These are phyloP conservation scores for Herpetospermum pedunculosum DNA, from an alignment of 306 rosid species.

Conservation along the genomic window DNA sequence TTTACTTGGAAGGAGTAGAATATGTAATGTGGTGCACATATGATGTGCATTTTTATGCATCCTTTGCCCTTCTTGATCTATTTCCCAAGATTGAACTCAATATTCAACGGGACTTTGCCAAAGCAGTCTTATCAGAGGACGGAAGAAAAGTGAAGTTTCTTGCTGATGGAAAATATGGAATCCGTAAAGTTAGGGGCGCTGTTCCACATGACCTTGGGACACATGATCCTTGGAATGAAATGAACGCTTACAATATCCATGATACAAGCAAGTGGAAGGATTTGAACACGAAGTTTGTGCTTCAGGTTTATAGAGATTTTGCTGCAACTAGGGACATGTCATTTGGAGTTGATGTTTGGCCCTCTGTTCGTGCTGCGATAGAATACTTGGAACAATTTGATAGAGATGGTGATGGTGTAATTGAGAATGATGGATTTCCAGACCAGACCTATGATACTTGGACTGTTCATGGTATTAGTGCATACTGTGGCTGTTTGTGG, in stretches of 20 bases:
- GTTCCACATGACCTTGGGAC: slow-evolving; percentile 96
- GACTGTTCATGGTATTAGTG: slow-evolving; percentile 97
- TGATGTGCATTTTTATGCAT: slow-evolving; percentile 97
- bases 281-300: slow-evolving; percentile 91
- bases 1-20: slow-evolving; percentile 96
- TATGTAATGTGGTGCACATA: slow-evolving; percentile 98
- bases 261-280: slow-evolving; percentile 97
- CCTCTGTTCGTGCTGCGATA: slow-evolving; percentile 92
- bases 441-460: slow-evolving; percentile 97
- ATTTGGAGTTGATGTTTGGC: slow-evolving; percentile 98
- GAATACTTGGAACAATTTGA: slow-evolving; percentile 93
- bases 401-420: slow-evolving; percentile 73
- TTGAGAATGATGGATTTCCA: slow-evolving; percentile 95
- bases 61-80: slow-evolving; percentile 93
- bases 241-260: slow-evolving; percentile 95
- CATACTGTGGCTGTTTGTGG: slow-evolving; percentile 96
- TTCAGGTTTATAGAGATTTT: slow-evolving; percentile 88
- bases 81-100: slow-evolving; percentile 89
- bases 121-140: slow-evolving; percentile 89
- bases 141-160: slow-evolving; percentile 86
- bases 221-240: slow-evolving; percentile 94
- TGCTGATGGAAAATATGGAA: slow-evolving; percentile 90
- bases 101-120: slow-evolving; percentile 91
- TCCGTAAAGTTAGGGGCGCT: slow-evolving; percentile 95
- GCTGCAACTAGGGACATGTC: slow-evolving; percentile 84